Base-by-base conservation (phyloP, 169 alveolate species). In the Plasmodium chabaudi region DNA sequence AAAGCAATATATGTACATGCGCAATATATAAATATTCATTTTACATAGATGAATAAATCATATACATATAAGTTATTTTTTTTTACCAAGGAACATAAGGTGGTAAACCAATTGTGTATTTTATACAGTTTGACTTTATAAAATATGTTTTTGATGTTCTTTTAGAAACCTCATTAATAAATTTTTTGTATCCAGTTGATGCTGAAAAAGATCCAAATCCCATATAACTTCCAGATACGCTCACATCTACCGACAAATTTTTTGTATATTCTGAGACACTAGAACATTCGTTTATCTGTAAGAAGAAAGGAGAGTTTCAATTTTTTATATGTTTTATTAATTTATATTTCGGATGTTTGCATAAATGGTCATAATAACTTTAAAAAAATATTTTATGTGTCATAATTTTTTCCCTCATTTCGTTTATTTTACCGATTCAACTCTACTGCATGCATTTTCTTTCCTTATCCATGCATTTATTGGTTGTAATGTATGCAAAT, bases 61-160 rank as follows among this genome's bases (percentile, higher is more conserved):
- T 19, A 15, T 17, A 25, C 67, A 15, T 19, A 4, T 6, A 15
- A 9, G 17, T 44, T 10, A 34, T 34, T 27, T n/a, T 15, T n/a
- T 13, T 19, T 77, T 51, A 77, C 90, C 90, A 82, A 3, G 27
- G 84, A 49, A 82, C 84, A 47, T 82, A 82, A 72, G 90, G 90
- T 25, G 93, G 93, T 9, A 95, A 59, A 3, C 97, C 97, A 19
- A 96, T 95, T 17, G 93, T 95, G 57, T 94, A 95, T 57, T 95
- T 79, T 19, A 94, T 88, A 67, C 97, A 95, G 74, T 94, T 94
- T 1, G 97, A 94, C 87, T 93, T 92, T 57, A 94, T 51, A 27
- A 94, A 90, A 79, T 90, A 95, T 46, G 90, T 93, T 87, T 87
- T 89, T 13, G 70, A 77, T 17, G 92, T 75, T 25, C 94, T 84